Evolutionary conservation across 2,329 filamentous ascomycete genomes (phyloP).

Genomic region (Hypoxylon sp.): DNA sequence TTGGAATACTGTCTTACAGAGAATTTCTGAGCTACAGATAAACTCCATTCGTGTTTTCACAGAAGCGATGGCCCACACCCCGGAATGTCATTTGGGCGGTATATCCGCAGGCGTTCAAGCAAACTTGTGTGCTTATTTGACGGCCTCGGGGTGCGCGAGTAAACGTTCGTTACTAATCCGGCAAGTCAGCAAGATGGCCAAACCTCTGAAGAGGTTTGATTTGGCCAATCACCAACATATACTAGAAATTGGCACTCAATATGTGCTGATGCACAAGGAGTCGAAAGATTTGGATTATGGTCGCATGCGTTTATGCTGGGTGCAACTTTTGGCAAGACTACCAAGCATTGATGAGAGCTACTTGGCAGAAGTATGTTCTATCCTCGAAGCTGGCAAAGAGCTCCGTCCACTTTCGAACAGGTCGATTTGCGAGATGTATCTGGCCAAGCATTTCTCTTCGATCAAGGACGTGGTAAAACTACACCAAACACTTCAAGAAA

Average conservation of each 20-base stretch:
- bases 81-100: slow-evolving; percentile 30
- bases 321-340: slow-evolving; percentile 51
- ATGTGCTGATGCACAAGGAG: slow-evolving; percentile 29
- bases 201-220: slow-evolving; percentile 40
- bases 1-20: slow-evolving; percentile 47
- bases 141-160: slow-evolving; percentile 23
- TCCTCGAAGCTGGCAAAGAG: slow-evolving; percentile 45
- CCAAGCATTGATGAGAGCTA: slow-evolving; percentile 44
- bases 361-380: slow-evolving; percentile 41
- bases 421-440: slow-evolving; percentile 50
- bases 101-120: slow-evolving; percentile 43
- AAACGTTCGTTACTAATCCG: slow-evolving; percentile 26
- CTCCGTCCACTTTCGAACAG: slow-evolving; percentile 36
- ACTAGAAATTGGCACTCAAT: slow-evolving; percentile 43
- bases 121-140: slow-evolving; percentile 45
- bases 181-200: slow-evolving; percentile 50
- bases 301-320: slow-evolving; percentile 47
- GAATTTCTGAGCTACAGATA: slow-evolving; percentile 44
- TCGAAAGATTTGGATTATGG: slow-evolving; percentile 28
- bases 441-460: slow-evolving; percentile 43
- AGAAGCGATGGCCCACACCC: slow-evolving; percentile 46
- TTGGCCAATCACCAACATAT: slow-evolving; percentile 40
- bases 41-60: slow-evolving; percentile 50
- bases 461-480: slow-evolving; percentile 24
- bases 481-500: slow-evolving; percentile 6